These are phyloP conservation scores for Ceriops zippeliana DNA, from an alignment of 345 rosid genomes.

Conservation along the genomic window DNA sequence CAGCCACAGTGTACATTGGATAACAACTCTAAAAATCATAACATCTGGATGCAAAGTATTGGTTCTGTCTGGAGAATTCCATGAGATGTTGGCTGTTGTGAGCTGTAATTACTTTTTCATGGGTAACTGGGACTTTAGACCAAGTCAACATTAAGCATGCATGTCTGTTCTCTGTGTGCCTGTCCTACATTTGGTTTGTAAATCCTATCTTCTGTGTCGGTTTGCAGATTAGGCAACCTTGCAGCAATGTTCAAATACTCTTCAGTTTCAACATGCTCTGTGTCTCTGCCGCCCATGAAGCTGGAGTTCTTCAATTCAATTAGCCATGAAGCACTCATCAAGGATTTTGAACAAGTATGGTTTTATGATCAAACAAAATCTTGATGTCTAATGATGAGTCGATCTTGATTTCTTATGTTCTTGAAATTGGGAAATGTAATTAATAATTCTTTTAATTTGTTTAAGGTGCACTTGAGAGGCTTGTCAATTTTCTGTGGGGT, in stretches of 20 bases:
- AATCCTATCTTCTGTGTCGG: slow-evolving; percentile 1
- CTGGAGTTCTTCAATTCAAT: slow-evolving; percentile 56
- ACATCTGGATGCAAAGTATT: neutral
- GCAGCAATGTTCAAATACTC: slow-evolving; percentile 88
- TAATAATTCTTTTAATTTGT: slow-evolving; percentile 14
- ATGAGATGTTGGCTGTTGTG: neutral
- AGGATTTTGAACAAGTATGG: slow-evolving; percentile 58
- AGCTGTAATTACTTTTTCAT: neutral
- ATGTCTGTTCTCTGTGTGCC: neutral
- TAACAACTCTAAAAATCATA: neutral
- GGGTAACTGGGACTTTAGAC: neutral
- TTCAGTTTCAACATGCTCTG: slow-evolving; percentile 56
- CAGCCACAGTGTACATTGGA: neutral
- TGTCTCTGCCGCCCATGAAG: slow-evolving; percentile 69
- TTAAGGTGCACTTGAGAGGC: slow-evolving; percentile 64
- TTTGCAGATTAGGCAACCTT: slow-evolving; percentile 74
- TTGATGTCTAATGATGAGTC: slow-evolving; percentile 1
- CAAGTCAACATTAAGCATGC: neutral
- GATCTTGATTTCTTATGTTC: slow-evolving; percentile 4
- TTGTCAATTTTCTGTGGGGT: slow-evolving; percentile 55
- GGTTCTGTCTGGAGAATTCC: neutral
- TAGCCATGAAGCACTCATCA: slow-evolving; percentile 47
- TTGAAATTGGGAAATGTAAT: slow-evolving; percentile 4
- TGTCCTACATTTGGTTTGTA: neutral
- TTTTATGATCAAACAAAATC: slow-evolving; percentile 8